Evolutionary conservation across 805 yeast genomes (phyloP).

Genomic region (Blastobotrys americana): DNA sequence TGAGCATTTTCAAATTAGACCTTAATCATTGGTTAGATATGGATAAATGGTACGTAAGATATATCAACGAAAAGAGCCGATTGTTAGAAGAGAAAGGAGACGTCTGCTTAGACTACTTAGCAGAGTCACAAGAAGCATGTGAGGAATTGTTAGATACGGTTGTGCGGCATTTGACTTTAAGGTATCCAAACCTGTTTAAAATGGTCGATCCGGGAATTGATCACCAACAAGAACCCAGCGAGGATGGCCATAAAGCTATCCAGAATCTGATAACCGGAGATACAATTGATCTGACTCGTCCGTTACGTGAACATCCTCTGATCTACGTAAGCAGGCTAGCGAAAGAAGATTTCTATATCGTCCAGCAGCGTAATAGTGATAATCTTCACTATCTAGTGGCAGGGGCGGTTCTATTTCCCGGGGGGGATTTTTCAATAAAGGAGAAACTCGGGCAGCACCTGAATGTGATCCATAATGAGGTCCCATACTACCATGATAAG

Average conservation of each 20-base stretch:
- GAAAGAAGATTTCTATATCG: constrained; percentile 68
- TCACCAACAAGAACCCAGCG: no score
- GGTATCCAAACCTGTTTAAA: constrained; percentile 60
- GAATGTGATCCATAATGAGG: constrained; percentile 59
- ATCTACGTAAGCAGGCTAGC: constrained; percentile 59
- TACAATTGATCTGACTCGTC: constrained; percentile 49
- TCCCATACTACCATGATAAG: constrained; percentile 62
- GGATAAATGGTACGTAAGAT: constrained; percentile 68
- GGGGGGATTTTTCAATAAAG: constrained; percentile 62
- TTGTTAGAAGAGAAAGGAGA: constrained; percentile 52
- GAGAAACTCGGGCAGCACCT: constrained; percentile 53
- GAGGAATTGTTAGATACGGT: constrained; percentile 59
- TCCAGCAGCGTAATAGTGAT: constrained; percentile 42
- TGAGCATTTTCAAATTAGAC: constrained; percentile 66
- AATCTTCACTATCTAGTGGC: constrained; percentile 59
- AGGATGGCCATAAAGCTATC: no score
- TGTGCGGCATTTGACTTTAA: constrained; percentile 47
- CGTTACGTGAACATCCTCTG: constrained; percentile 59
- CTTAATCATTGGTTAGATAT: constrained; percentile 71
- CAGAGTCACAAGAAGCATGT: constrained; percentile 51
- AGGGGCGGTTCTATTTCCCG: constrained; percentile 75
- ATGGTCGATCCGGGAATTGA: constrained; percentile 42
- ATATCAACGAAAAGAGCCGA: constrained; percentile 55
- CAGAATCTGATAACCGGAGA: constrained; percentile 61
- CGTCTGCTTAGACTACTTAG: constrained; percentile 58